Percentiles rank a stretch among this genome's conserved stretches.
Conservation (phyloP, 1,284 basidiomycete species). For the Apiotrichum porosum region DNA sequence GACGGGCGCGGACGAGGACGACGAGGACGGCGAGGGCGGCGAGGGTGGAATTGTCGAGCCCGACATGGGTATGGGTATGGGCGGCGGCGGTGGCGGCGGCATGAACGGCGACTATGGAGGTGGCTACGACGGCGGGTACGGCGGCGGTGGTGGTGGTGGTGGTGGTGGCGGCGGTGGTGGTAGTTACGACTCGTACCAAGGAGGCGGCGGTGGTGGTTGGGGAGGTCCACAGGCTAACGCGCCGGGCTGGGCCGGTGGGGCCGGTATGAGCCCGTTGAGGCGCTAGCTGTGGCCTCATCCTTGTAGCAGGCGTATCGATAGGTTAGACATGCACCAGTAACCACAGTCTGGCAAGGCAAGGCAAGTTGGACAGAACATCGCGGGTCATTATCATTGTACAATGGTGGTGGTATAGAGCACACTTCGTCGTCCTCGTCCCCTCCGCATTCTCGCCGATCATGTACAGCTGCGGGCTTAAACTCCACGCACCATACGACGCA, state of each 20-base stretch:
- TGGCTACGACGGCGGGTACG: constrained; percentile 13
- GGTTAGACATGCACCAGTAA: not conserved
- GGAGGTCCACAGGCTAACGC: constrained; percentile 10
- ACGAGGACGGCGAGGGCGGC: constrained; percentile 29
- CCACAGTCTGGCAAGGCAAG: not conserved
- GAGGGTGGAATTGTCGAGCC: constrained; percentile 31
- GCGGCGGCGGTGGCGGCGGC: constrained; percentile 9
- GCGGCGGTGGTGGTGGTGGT: constrained; percentile 17
- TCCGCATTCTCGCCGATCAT: no score
- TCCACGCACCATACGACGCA: constrained; percentile 35
- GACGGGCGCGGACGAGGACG: constrained; percentile 38
- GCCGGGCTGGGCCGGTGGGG: constrained; percentile 15
- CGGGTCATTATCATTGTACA: not conserved
- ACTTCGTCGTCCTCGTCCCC: no score
- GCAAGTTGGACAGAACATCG: not conserved
- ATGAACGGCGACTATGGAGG: constrained; percentile 10
- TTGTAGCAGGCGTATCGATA: not conserved
- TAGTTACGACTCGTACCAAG: no score
- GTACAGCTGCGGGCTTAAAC: no score
- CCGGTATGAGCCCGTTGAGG: constrained; percentile 40
- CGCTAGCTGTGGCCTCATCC: constrained; percentile 7
- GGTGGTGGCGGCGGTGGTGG: constrained; percentile 17
- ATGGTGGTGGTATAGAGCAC: not conserved
- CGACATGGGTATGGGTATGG: constrained; percentile 16
- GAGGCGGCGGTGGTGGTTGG: constrained; percentile 9